phyloP scores from a whole-genome alignment of 164 flowering plant species.

The Dillenia suffruticosa region DNA sequence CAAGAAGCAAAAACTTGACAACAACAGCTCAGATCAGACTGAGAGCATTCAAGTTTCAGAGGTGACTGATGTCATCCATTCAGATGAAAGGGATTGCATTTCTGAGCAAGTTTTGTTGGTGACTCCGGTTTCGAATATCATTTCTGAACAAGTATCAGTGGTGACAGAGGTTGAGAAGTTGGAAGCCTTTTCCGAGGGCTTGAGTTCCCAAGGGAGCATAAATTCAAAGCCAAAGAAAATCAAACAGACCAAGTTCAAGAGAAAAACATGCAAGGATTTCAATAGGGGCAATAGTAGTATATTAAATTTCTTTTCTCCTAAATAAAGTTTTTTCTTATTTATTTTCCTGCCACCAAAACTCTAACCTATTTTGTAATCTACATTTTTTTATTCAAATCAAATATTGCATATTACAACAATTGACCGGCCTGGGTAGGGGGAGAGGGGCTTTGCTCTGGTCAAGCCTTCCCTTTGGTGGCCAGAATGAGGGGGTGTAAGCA shows the following conservation, averaged over 20 bases:
- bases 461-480: too few species aligned
- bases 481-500: too few species aligned
- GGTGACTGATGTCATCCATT: constrained; percentile 1
- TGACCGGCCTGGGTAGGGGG: too few species aligned
- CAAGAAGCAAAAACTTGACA: constrained; percentile 37
- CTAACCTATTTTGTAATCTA: too few species aligned
- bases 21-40: constrained; percentile 6
- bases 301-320: constrained; percentile 38
- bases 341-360: too few species aligned
- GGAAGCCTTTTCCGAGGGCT: constrained; percentile 8
- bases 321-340: too few species aligned
- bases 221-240: constrained; percentile 28
- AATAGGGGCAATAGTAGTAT: constrained; percentile 26
- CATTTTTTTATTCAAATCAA: too few species aligned
- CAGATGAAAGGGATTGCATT: too few species aligned
- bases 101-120: constrained; percentile 5
- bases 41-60: constrained; percentile 14
- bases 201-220: constrained; percentile 54
- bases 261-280: constrained; percentile 6
- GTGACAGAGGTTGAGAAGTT: constrained; percentile 14
- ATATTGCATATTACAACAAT: too few species aligned
- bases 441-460: too few species aligned
- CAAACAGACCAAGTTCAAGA: background rate
- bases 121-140: background rate
- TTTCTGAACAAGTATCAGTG: constrained; percentile 4